Conservation (phyloP, 2,329 filamentous ascomycete species). For the Polychaeton citri region DNA sequence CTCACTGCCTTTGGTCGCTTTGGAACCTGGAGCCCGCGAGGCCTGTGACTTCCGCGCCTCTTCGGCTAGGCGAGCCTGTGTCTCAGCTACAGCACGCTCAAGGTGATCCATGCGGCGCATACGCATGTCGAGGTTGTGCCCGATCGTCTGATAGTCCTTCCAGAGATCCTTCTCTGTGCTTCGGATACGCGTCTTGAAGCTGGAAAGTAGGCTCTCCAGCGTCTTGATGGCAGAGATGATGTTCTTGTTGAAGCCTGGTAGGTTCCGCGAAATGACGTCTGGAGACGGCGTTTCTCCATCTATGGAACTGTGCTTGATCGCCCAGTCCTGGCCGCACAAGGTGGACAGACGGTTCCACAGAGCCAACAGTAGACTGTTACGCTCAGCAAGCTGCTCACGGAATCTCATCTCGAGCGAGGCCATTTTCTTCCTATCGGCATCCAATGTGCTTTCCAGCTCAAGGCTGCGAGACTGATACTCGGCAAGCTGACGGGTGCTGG, state of each 20-base stretch:
- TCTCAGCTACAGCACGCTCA: constrained; percentile 63
- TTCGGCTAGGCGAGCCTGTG: constrained; percentile 38
- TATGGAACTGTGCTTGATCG: constrained; percentile 75
- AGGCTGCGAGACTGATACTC: constrained; percentile 73
- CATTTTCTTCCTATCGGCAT: constrained; percentile 65
- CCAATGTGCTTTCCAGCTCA: constrained; percentile 71
- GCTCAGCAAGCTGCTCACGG: constrained; percentile 76
- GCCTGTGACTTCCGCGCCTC: constrained; percentile 25
- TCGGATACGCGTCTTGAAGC: constrained; percentile 69
- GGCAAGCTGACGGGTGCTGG: constrained; percentile 71
- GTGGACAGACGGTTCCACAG: constrained; percentile 80
- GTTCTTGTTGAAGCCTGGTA: constrained; percentile 83
- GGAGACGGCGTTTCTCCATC: constrained; percentile 76
- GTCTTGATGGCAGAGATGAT: constrained; percentile 75
- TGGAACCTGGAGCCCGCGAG: constrained; percentile 21
- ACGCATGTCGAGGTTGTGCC: constrained; percentile 65
- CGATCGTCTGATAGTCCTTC: constrained; percentile 78
- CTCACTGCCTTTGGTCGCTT: constrained; percentile 28
- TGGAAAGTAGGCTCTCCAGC: constrained; percentile 65
- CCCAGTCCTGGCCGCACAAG: constrained; percentile 85
- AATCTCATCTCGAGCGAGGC: constrained; percentile 63
- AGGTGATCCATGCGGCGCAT: constrained; percentile 78
- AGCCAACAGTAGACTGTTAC: constrained; percentile 75
- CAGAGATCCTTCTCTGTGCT: constrained; percentile 79
- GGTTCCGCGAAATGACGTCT: constrained; percentile 72